Percentiles rank a stretch among this genome's conserved stretches.
Evolutionary conservation across 306 rosid species (phyloP).

Genomic region (Fagus crenata): DNA sequence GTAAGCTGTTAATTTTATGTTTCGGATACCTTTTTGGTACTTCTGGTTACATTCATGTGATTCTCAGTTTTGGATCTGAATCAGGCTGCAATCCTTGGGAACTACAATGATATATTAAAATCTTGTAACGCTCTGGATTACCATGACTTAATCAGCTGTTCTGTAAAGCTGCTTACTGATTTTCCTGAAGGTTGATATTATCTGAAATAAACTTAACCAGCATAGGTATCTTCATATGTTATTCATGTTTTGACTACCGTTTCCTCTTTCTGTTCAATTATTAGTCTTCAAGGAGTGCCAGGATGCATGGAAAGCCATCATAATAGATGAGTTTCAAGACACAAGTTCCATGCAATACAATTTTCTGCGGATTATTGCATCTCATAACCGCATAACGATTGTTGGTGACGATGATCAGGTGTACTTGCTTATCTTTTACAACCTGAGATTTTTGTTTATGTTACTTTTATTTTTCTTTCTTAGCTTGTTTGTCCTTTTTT

Average conservation of each 20-base stretch:
- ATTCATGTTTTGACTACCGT: slow-evolving; percentile 38
- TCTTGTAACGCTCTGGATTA: slow-evolving; percentile 93
- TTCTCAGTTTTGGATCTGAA: slow-evolving; percentile 35
- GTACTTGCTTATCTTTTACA: slow-evolving; percentile 19
- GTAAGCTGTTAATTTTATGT: slow-evolving; percentile 56
- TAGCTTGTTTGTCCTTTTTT: not conserved
- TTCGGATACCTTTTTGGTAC: slow-evolving; percentile 12
- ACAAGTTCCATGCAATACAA: slow-evolving; percentile 93
- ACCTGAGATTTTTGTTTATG: slow-evolving; percentile 9
- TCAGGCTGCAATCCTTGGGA: slow-evolving; percentile 78
- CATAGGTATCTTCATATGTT: slow-evolving; percentile 23
- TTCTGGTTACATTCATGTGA: slow-evolving; percentile 31
- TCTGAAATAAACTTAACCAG: slow-evolving; percentile 19
- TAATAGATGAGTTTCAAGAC: slow-evolving; percentile 96
- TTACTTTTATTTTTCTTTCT: slow-evolving; percentile 21
- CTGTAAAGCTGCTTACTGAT: slow-evolving; percentile 77
- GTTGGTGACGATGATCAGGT: slow-evolving; percentile 99
- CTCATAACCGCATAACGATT: slow-evolving; percentile 72
- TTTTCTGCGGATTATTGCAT: slow-evolving; percentile 67
- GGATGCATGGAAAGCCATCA: slow-evolving; percentile 78
- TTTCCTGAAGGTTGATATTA: slow-evolving; percentile 75
- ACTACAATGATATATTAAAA: slow-evolving; percentile 68
- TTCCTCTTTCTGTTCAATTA: slow-evolving; percentile 16
- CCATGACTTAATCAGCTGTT: slow-evolving; percentile 90
- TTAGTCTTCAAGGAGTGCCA: slow-evolving; percentile 75